Conservation (phyloP, 164 flowering plant genomes). For the Nymphaea colorata region DNA sequence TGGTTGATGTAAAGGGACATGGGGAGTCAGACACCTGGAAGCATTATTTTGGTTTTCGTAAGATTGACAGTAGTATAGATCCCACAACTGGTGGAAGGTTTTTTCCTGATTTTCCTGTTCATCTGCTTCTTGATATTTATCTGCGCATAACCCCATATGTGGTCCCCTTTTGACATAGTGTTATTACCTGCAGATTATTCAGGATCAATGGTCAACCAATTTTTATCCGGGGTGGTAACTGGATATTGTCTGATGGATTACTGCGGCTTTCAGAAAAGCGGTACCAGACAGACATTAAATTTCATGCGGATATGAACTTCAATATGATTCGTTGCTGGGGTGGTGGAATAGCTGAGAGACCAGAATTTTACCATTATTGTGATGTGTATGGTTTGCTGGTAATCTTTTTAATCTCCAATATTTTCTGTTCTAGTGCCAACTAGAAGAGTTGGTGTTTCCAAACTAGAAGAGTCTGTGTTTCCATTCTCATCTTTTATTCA, state of each 20-base stretch:
- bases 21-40: conserved; percentile 89
- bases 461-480: too few species aligned
- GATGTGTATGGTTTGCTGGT: conserved; percentile 93
- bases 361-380: conserved; percentile 94
- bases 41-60: conserved; percentile 84
- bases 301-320: conserved; percentile 96
- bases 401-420: conserved; percentile 12
- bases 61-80: conserved; percentile 78
- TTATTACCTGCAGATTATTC: conserved; percentile 45
- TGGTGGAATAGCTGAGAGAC: conserved; percentile 96
- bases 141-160: neutral
- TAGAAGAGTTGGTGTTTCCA: too few species aligned
- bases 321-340: conserved; percentile 99
- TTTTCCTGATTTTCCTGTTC: neutral
- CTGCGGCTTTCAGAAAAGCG: conserved; percentile 75
- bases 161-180: neutral
- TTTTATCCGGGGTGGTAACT: conserved; percentile 95
- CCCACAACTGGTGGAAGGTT: conserved; percentile 92
- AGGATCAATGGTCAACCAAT: conserved; percentile 90
- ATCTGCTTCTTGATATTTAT: neutral
- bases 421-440: too few species aligned
- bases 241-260: conserved; percentile 94
- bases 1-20: conserved; percentile 63
- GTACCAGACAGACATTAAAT: conserved; percentile 82
- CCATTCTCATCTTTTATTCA: too few species aligned